Percentiles rank a stretch among this genome's conserved stretches.
Conservation (phyloP, 768 basidiomycete species). For the Trametes elegans region DNA sequence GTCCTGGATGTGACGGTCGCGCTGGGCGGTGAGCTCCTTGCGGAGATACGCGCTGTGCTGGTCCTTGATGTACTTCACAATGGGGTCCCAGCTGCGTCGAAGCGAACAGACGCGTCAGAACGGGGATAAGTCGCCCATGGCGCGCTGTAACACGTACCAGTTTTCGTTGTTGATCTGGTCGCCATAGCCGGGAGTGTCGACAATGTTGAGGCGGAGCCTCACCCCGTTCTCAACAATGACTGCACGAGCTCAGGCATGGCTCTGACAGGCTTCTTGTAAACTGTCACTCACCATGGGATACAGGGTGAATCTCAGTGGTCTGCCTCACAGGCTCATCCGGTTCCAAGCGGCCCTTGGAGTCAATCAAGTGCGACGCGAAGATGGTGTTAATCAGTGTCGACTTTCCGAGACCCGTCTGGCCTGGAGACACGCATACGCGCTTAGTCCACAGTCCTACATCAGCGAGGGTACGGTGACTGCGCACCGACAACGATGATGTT, state of each 20-base stretch:
- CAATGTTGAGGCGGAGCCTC: slow-evolving; percentile 91
- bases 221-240: slow-evolving; percentile 98
- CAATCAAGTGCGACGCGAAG: slow-evolving; percentile 97
- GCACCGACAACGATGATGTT: slow-evolving; percentile 95
- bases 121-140: background rate
- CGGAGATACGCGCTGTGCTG: slow-evolving; percentile 98
- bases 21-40: slow-evolving; percentile 98
- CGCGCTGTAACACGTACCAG: slow-evolving; percentile 55
- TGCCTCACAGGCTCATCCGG: slow-evolving; percentile 88
- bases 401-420: slow-evolving; percentile 97
- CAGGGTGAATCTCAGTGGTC: slow-evolving; percentile 96
- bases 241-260: slow-evolving; percentile 31
- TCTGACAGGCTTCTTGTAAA: too few relatives aligned
- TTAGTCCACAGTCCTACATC: background rate
- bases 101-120: background rate
- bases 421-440: slow-evolving; percentile 39
- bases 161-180: slow-evolving; percentile 99
- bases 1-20: slow-evolving; percentile 97
- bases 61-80: slow-evolving; percentile 99
- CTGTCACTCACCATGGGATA: slow-evolving; percentile 71
- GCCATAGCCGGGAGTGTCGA: slow-evolving; percentile 98
- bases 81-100: slow-evolving; percentile 87
- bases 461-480: slow-evolving; percentile 25
- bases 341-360: slow-evolving; percentile 91
- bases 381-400: slow-evolving; percentile 99